phyloP scores from a whole-genome alignment of 2,329 filamentous ascomycete genomes.

The Aspergillus fructus region DNA sequence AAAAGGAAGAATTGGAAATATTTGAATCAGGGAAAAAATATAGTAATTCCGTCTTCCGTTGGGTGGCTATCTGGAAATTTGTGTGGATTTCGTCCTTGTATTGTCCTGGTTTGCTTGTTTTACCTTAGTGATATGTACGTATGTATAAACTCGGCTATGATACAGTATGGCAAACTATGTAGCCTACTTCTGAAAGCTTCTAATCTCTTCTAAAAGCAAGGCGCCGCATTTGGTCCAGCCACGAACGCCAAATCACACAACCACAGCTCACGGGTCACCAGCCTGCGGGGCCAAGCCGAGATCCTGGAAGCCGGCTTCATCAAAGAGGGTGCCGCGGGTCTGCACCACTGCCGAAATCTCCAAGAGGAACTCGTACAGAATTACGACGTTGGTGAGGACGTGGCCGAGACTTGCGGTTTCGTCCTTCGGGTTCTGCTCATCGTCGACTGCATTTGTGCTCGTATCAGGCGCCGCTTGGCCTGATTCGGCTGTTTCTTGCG shows the following conservation, averaged over 20 bases:
- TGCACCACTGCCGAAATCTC: constrained; percentile 75
- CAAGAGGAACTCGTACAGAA: constrained; percentile 76
- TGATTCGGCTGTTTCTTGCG: not conserved
- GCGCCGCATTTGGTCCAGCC: not conserved
- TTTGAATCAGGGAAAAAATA: not conserved
- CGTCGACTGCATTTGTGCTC: constrained; percentile 20
- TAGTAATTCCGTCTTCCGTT: not conserved
- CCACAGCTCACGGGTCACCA: not conserved
- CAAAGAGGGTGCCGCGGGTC: constrained; percentile 71
- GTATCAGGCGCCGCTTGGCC: constrained; percentile 12
- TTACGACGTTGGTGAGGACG: constrained; percentile 74
- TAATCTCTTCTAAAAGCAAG: not conserved
- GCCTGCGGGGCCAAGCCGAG: not conserved
- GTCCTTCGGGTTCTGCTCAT: constrained; percentile 41
- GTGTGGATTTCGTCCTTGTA: not conserved
- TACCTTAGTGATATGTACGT: not conserved
- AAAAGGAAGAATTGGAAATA: not conserved
- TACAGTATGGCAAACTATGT: not conserved
- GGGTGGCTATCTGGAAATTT: not conserved
- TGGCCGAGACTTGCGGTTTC: constrained; percentile 69
- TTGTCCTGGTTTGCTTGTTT: not conserved
- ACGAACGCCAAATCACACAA: not conserved
- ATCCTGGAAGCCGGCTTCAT: constrained; percentile 65
- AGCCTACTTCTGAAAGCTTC: not conserved
- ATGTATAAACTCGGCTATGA: not conserved